Percentiles rank a stretch among this genome's conserved stretches.
phyloP scores from a whole-genome alignment of 2,329 filamentous ascomycete species.

The Ciborinia camelliae region DNA sequence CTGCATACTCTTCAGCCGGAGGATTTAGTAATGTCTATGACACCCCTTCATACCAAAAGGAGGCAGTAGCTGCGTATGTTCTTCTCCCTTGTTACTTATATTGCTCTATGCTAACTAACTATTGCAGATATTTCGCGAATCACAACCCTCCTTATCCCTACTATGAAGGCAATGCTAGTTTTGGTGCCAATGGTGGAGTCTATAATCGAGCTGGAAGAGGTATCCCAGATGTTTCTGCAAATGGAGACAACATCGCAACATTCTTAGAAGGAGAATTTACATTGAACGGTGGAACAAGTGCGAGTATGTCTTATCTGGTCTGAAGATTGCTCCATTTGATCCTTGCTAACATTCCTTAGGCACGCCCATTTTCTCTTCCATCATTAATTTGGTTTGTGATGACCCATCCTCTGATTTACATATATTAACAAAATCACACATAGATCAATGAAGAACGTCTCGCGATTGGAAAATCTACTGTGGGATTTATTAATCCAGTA shows the following conservation, averaged over 20 bases:
- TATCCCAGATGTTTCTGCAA: conserved; percentile 48
- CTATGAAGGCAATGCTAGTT: conserved; percentile 24
- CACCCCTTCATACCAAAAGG: conserved; percentile 47
- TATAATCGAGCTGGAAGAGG: conserved; percentile 45
- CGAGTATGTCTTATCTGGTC: conserved; percentile 4
- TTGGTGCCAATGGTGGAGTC: conserved; percentile 45
- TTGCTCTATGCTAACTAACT: background rate
- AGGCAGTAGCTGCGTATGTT: conserved; percentile 24
- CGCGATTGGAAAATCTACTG: conserved; percentile 36
- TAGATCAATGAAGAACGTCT: conserved; percentile 42
- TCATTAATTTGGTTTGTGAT: conserved; percentile 16
- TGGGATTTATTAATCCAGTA: conserved; percentile 42
- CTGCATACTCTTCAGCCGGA: conserved; percentile 63
- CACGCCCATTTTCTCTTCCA: conserved; percentile 17
- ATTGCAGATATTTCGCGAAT: conserved; percentile 28
- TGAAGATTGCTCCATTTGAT: background rate
- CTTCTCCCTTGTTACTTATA: background rate
- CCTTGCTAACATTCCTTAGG: conserved; percentile 29
- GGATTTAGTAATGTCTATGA: conserved; percentile 63
- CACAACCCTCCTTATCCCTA: conserved; percentile 30
- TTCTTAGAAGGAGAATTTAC: background rate
- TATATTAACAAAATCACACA: background rate
- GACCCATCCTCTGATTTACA: no score
- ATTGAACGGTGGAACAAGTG: conserved; percentile 18
- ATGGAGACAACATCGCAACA: conserved; percentile 36